Percentiles rank a stretch among this genome's conserved stretches.
Evolutionary conservation across 305 asterid species (phyloP).

Genomic region (Fraxinus albicans): DNA sequence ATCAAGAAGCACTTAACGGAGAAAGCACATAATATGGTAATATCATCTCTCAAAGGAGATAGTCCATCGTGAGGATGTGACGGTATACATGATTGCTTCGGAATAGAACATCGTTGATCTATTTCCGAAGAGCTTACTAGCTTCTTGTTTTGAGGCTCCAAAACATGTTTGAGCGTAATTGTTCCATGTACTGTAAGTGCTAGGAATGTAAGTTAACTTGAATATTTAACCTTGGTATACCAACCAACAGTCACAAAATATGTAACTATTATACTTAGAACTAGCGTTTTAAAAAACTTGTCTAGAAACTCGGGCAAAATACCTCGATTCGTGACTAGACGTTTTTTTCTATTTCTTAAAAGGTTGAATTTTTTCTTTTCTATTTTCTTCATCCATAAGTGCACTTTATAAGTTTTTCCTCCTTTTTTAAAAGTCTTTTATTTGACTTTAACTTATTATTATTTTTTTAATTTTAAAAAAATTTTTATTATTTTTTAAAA

Average conservation of each 20-base stretch:
- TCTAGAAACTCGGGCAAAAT: too few relatives aligned
- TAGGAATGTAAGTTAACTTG: background rate
- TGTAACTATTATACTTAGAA: background rate
- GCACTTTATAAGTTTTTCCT: too few relatives aligned
- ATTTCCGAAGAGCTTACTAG: background rate
- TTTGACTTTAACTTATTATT: too few relatives aligned
- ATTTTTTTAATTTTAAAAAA: too few relatives aligned
- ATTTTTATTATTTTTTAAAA: too few relatives aligned
- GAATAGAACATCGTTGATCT: background rate
- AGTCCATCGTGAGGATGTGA: background rate
- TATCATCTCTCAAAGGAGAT: background rate
- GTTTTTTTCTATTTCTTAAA: too few relatives aligned
- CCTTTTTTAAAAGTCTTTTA: too few relatives aligned
- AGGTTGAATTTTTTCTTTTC: too few relatives aligned
- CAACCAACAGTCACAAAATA: background rate
- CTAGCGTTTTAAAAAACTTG: too few relatives aligned
- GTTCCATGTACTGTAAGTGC: background rate
- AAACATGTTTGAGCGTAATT: background rate
- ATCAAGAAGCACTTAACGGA: background rate
- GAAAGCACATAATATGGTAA: background rate
- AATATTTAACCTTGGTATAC: background rate
- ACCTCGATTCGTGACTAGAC: too few relatives aligned
- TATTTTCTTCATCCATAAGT: too few relatives aligned
- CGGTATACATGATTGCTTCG: background rate
- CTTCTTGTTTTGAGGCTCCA: background rate